These are phyloP conservation scores for Pythium brachiatum DNA, from an alignment of 352 stramenopile genomes.

Conservation along the genomic window DNA sequence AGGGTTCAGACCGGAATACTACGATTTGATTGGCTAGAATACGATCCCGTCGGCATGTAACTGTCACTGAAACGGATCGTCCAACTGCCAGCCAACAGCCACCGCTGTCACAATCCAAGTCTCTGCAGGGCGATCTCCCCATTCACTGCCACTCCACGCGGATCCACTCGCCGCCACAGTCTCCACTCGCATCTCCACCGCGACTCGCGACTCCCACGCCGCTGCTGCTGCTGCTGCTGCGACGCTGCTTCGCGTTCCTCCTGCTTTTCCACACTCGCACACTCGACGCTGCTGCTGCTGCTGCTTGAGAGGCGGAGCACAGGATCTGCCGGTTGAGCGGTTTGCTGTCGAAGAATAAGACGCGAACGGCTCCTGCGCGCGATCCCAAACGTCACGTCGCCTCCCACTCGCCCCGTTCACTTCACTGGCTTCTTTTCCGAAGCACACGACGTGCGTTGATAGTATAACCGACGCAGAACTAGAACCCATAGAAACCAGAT, in stretches of 20 bases:
- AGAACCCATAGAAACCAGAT: neutral
- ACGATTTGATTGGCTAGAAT: constrained; percentile 15
- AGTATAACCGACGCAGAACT: constrained; percentile 5
- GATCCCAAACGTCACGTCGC: neutral
- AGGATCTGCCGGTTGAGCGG: too few relatives aligned
- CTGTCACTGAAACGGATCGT: constrained; percentile 28
- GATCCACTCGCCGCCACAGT: too few relatives aligned
- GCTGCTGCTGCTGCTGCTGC: too few relatives aligned
- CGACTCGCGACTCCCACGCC: too few relatives aligned
- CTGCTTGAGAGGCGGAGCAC: too few relatives aligned
- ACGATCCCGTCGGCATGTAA: constrained; percentile 14
- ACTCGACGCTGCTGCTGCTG: too few relatives aligned
- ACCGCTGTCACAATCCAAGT: constrained; percentile 8
- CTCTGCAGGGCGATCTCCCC: neutral
- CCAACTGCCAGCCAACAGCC: constrained; percentile 28
- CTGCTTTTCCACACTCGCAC: too few relatives aligned
- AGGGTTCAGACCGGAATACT: neutral
- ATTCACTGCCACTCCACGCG: too few relatives aligned
- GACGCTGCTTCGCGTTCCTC: too few relatives aligned
- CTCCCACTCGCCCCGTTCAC: neutral
- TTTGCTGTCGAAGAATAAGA: neutral
- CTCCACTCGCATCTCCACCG: too few relatives aligned
- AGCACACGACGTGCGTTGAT: too few relatives aligned
- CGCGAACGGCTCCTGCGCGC: neutral
- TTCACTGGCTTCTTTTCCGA: neutral